Percentiles rank a stretch among this genome's conserved stretches.
Conservation (phyloP, 768 basidiomycete species). For the Tricholoma matsutake region DNA sequence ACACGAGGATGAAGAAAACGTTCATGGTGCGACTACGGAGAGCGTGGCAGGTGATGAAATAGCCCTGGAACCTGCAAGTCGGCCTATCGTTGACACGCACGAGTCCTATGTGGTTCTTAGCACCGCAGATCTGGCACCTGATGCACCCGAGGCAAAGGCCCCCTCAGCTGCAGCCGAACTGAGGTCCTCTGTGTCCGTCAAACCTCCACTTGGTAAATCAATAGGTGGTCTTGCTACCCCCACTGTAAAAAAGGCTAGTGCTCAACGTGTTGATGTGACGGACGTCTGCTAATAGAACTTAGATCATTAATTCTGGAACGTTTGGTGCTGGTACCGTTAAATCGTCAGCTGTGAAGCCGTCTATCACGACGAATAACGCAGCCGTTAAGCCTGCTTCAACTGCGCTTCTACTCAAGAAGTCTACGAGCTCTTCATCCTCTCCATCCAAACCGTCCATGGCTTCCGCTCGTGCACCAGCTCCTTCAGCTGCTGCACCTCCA, state of each 20-base stretch:
- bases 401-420: conserved; percentile 32
- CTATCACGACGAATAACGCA: conserved; percentile 10
- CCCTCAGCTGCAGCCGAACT: conserved; percentile 30
- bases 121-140: conserved; percentile 4
- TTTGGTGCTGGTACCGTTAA: conserved; percentile 59
- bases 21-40: conserved; percentile 6
- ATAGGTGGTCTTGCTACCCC: conserved; percentile 49
- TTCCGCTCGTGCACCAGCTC: conserved; percentile 29
- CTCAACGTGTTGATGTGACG: neutral
- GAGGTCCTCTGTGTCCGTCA: conserved; percentile 36
- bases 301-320: conserved; percentile 67
- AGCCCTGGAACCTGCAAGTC: neutral
- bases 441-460: conserved; percentile 37
- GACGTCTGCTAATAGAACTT: neutral
- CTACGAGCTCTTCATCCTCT: conserved; percentile 35
- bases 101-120: conserved; percentile 14
- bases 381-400: conserved; percentile 14
- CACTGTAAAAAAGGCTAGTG: conserved; percentile 63
- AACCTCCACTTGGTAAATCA: conserved; percentile 42
- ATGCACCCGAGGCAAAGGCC: conserved; percentile 21
- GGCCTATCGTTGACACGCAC: conserved; percentile 13
- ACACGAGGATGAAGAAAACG: conserved; percentile 27
- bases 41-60: conserved; percentile 8
- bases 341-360: conserved; percentile 41
- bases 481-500: conserved; percentile 34